Evolutionary conservation across 768 basidiomycete genomes (phyloP).

Genomic region (Tricholoma terreum): DNA sequence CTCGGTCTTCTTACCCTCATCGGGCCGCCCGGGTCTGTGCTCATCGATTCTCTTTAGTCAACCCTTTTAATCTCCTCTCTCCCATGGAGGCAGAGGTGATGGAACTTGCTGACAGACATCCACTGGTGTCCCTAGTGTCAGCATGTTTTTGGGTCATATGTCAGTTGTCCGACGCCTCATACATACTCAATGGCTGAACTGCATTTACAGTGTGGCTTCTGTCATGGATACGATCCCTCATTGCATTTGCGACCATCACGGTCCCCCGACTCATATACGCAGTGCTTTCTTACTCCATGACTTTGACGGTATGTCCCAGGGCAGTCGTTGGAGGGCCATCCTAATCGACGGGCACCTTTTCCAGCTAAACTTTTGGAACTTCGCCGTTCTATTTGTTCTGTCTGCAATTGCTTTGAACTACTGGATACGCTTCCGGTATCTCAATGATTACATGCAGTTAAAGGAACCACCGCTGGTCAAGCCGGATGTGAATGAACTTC

Average conservation of each 20-base stretch:
- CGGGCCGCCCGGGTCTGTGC: too few species aligned
- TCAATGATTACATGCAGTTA: slow-evolving; percentile 71
- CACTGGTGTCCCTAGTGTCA: slow-evolving; percentile 71
- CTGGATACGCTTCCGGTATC: slow-evolving; percentile 79
- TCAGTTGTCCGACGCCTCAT: slow-evolving; percentile 39
- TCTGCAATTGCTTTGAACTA: slow-evolving; percentile 72
- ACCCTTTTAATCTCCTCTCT: neutral
- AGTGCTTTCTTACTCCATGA: slow-evolving; percentile 84
- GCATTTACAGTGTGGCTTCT: slow-evolving; percentile 67
- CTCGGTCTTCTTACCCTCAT: too few species aligned
- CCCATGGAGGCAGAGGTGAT: slow-evolving; percentile 38
- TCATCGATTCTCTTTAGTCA: neutral
- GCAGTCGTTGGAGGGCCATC: neutral
- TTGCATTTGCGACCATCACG: slow-evolving; percentile 81
- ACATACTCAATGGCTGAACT: slow-evolving; percentile 2
- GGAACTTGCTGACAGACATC: slow-evolving; percentile 50
- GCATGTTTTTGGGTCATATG: slow-evolving; percentile 84
- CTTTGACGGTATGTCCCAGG: slow-evolving; percentile 61
- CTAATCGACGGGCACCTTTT: slow-evolving; percentile 4
- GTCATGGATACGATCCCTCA: slow-evolving; percentile 70
- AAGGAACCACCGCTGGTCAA: slow-evolving; percentile 82
- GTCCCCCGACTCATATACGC: slow-evolving; percentile 77
- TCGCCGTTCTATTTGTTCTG: slow-evolving; percentile 71
- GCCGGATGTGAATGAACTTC: slow-evolving; percentile 80
- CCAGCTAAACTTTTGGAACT: slow-evolving; percentile 89